Percentiles rank a stretch among this genome's conserved stretches.
phyloP scores from a whole-genome alignment of 1,284 basidiomycete genomes.

The Fomitopsis pinicola region DNA sequence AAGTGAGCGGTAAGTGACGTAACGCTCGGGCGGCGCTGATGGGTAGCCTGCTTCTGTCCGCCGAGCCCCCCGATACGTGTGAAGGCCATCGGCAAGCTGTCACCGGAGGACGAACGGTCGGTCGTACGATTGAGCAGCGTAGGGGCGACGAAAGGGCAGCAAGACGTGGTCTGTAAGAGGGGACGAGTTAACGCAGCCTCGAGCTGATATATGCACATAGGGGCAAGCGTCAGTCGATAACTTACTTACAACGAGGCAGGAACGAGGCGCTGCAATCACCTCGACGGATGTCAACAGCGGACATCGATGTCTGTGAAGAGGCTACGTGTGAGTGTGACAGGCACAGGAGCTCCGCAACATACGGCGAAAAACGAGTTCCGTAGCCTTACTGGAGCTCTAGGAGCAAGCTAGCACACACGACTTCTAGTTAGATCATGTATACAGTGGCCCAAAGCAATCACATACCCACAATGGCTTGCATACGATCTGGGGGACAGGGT shows the following conservation, averaged over 20 bases:
- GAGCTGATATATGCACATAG: background rate
- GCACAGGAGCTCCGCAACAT: background rate
- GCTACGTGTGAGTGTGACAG: background rate
- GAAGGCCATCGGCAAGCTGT: no score
- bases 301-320: background rate
- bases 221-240: background rate
- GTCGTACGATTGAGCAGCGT: no score
- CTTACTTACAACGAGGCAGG: constrained; percentile 4
- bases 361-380: background rate
- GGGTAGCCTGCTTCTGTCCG: background rate
- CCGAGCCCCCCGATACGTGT: background rate
- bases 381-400: background rate
- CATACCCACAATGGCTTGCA: background rate
- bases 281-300: background rate
- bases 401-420: background rate
- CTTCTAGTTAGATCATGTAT: background rate
- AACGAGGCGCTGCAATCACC: constrained; percentile 1
- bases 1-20: background rate
- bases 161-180: background rate
- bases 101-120: no score
- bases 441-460: background rate
- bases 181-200: background rate
- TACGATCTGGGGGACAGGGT: no score
- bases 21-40: background rate
- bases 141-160: background rate